Conservation (phyloP, 495 filamentous ascomycete species). For the Xylaria venustula region DNA sequence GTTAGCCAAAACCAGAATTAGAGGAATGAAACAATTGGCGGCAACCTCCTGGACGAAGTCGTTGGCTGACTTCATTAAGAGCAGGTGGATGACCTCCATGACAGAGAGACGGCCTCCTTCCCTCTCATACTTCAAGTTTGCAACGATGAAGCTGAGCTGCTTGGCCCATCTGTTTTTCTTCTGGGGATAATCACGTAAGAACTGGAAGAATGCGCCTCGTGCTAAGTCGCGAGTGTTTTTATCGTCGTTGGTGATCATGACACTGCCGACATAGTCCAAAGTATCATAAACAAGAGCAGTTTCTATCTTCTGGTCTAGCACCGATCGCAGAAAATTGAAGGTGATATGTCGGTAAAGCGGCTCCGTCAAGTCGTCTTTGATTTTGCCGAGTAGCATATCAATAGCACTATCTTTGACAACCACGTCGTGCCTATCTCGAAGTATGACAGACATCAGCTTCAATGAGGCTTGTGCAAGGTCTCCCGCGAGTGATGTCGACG, state of each 20-base stretch:
- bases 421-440: conserved; percentile 74
- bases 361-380: conserved; percentile 89
- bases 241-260: conserved; percentile 96
- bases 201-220: conserved; percentile 87
- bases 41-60: conserved; percentile 80
- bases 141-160: conserved; percentile 82
- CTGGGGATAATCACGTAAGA: conserved; percentile 92
- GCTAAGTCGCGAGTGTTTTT: conserved; percentile 81
- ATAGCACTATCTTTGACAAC: conserved; percentile 77
- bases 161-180: conserved; percentile 82
- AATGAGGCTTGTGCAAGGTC: conserved; percentile 82
- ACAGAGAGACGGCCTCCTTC: conserved; percentile 85
- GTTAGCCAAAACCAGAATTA: conserved; percentile 82
- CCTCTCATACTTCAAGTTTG: conserved; percentile 87
- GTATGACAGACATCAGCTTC: conserved; percentile 80
- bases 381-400: conserved; percentile 76
- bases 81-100: conserved; percentile 81
- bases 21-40: conserved; percentile 76
- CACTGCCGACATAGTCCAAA: conserved; percentile 79
- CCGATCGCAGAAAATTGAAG: conserved; percentile 87
- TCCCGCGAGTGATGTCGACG: conserved; percentile 68
- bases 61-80: conserved; percentile 77
- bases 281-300: conserved; percentile 88
- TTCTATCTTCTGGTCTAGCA: conserved; percentile 80
- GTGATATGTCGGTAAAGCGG: conserved; percentile 85